Evolutionary conservation across 495 filamentous ascomycete species (phyloP).

Genomic region (Penicillium dipodomyicola): DNA sequence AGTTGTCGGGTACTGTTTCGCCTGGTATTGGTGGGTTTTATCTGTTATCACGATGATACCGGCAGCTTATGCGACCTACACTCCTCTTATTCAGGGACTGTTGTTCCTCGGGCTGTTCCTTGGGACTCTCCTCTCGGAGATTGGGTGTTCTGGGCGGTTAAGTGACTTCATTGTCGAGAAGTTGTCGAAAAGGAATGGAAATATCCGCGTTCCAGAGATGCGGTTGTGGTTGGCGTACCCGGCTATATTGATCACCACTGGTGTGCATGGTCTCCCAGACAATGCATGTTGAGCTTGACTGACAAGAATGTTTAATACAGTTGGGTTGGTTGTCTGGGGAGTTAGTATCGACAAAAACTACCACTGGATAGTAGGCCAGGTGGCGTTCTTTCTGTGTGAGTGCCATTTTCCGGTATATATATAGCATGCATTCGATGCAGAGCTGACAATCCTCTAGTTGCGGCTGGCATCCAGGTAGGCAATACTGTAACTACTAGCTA

Average conservation of each 20-base stretch:
- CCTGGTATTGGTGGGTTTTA: constrained; percentile 65
- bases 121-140: constrained; percentile 54
- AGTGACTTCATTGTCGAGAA: constrained; percentile 52
- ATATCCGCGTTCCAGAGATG: constrained; percentile 54
- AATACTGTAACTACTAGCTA: constrained; percentile 57
- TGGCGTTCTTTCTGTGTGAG: constrained; percentile 54
- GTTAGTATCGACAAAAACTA: constrained; percentile 54
- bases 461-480: constrained; percentile 60
- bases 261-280: constrained; percentile 26
- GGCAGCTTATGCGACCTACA: constrained; percentile 52
- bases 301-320: constrained; percentile 12
- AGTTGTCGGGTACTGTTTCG: constrained; percentile 53
- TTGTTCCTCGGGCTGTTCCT: constrained; percentile 58
- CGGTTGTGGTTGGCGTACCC: constrained; percentile 59
- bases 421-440: background rate
- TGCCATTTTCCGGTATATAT: background rate
- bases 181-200: constrained; percentile 47
- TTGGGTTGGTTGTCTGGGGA: constrained; percentile 54
- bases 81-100: constrained; percentile 56
- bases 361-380: constrained; percentile 61
- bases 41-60: constrained; percentile 61
- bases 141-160: constrained; percentile 53
- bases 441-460: constrained; percentile 35
- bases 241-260: constrained; percentile 47
- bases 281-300: background rate